Base-by-base conservation (phyloP, 768 basidiomycete species). In the Mycena floridula region DNA sequence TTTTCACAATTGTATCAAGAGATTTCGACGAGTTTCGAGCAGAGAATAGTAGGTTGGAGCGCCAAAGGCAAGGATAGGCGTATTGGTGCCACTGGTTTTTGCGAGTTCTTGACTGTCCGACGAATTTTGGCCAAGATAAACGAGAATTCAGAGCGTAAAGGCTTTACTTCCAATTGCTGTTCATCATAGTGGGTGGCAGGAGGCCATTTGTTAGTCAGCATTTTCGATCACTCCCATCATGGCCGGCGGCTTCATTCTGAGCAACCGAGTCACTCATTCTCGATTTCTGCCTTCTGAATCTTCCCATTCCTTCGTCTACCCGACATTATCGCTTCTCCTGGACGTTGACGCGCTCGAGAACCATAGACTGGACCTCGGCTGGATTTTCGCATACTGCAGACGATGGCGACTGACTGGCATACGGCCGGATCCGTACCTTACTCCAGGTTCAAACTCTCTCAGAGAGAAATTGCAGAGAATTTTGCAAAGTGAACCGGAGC, bases 271-370 rank as follows among this genome's bases (percentile, higher is more conserved):
- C 30, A 70, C 72, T 0, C 81, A 83, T 55, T 64, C 69, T 2
- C 69, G 81, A 13, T 60, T 72, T 21, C 61, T 79, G 4, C 82
- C 82, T 0, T 47, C 49, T 9, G 53, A 60, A 8, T 64, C 79
- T 3, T 49, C 60, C 15, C 77, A 84, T 55, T 60, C 73, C 0
- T 85, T 83, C 55, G 68, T 65, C n/a, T 86, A 85, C 55, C 73
- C 77, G 0, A 77, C 79, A 2, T 53, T 82, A 9, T 73, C 72
- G 35, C 48, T 82, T 4, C 65, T 81, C 13, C 58, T 82, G n/a
- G 76, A 81, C 7, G 57, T 87, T 15, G 62, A 73, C 45, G 70
- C 70, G 1, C 59, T 86, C 11, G 82, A 82, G 53, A 35, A 50
- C 8, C 59, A 65, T 15, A 25, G 42, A 2, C 60, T 85, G 7